phyloP scores from a whole-genome alignment of 2,329 filamentous ascomycete genomes.

The Grosmannia huntii region DNA sequence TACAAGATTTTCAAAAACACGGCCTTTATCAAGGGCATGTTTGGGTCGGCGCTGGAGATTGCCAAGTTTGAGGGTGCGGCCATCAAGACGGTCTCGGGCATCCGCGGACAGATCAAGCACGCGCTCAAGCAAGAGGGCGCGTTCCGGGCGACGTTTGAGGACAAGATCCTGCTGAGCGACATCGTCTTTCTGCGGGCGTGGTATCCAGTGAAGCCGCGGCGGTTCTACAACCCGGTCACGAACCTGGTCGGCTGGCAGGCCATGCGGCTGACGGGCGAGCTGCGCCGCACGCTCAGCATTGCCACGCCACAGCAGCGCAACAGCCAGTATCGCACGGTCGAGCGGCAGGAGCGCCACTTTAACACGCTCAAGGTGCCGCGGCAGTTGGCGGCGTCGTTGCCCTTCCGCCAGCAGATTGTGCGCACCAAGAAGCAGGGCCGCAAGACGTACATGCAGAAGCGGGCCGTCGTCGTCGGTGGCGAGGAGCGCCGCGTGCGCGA shows the following conservation, averaged over 20 bases:
- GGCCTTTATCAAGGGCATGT: conserved; percentile 98
- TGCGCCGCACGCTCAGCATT: conserved; percentile 64
- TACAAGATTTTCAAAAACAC: conserved; percentile 99
- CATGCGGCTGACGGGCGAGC: conserved; percentile 89
- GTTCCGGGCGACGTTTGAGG: conserved; percentile 95
- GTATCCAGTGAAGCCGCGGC: conserved; percentile 90
- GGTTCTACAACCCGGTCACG: conserved; percentile 93
- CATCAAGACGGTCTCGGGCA: conserved; percentile 90
- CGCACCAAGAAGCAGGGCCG: conserved; percentile 68
- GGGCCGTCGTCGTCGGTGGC: conserved; percentile 73
- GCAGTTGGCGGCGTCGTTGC: conserved; percentile 68
- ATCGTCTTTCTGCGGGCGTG: conserved; percentile 93
- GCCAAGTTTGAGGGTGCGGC: conserved; percentile 96
- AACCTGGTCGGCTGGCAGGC: conserved; percentile 86
- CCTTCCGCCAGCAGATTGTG: conserved; percentile 84
- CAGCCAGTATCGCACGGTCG: conserved; percentile 64
- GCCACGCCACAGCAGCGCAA: conserved; percentile 71
- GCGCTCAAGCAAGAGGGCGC: conserved; percentile 90
- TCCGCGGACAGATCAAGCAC: conserved; percentile 94
- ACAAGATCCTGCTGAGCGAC: conserved; percentile 94
- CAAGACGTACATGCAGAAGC: conserved; percentile 86
- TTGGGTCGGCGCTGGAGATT: conserved; percentile 81
- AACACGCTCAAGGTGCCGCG: conserved; percentile 67
- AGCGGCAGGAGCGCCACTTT: conserved; percentile 59
- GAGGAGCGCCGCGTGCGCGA: conserved; percentile 85